These are phyloP conservation scores for Sphagnum magellanicum DNA, from an alignment of 228 moss, liverwort and hornwort species.

Conservation along the genomic window DNA sequence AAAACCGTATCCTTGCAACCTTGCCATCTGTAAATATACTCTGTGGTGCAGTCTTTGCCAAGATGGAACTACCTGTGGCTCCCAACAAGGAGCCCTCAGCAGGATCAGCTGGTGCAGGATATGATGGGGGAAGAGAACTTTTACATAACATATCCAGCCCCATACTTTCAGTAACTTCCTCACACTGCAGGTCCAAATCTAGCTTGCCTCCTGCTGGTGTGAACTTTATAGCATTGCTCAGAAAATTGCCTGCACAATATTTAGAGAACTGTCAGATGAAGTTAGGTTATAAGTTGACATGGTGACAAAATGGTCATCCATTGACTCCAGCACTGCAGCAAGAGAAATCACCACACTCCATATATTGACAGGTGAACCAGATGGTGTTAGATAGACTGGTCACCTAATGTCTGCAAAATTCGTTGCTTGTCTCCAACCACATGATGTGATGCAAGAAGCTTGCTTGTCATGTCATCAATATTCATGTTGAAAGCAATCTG, in stretches of 20 bases:
- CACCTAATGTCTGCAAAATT: slow-evolving; percentile 68
- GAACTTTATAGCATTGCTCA: slow-evolving; percentile 80
- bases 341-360: too few species aligned
- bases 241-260: slow-evolving; percentile 49
- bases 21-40: slow-evolving; percentile 21
- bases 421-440: slow-evolving; percentile 78
- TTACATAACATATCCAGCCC: not conserved
- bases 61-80: slow-evolving; percentile 22
- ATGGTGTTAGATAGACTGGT: not conserved
- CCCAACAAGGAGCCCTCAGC: slow-evolving; percentile 30
- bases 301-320: too few species aligned
- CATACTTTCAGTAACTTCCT: slow-evolving; percentile 44
- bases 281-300: too few species aligned
- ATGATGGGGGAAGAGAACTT: not conserved
- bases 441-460: slow-evolving; percentile 37
- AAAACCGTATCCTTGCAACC: slow-evolving; percentile 58
- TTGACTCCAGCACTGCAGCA: too few species aligned
- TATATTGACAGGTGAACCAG: too few species aligned
- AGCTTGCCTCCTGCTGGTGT: slow-evolving; percentile 61
- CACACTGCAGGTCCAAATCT: slow-evolving; percentile 53
- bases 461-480: slow-evolving; percentile 41
- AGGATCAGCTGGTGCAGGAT: slow-evolving; percentile 3
- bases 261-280: too few species aligned
- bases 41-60: slow-evolving; percentile 14
- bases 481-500: slow-evolving; percentile 56